Evolutionary conservation across 306 rosid genomes (phyloP).

Genomic region (Sechiopsis laciniata): DNA sequence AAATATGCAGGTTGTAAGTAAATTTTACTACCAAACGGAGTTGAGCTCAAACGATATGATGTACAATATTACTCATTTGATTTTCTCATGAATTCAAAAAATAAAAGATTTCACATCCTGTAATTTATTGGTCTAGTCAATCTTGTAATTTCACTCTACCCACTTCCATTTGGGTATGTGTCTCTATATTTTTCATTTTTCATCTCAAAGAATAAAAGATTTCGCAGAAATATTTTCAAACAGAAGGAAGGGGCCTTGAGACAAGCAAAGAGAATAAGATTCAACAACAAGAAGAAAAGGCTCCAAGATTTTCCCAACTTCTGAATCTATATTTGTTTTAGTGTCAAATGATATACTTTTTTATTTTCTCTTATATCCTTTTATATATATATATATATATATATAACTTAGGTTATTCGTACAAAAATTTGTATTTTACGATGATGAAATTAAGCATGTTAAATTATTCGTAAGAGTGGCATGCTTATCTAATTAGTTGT

Average conservation of each 20-base stretch:
- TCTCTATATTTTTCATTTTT: not conserved
- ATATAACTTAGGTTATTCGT: not conserved
- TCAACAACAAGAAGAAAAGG: not conserved
- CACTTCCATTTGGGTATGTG: not conserved
- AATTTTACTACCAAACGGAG: too few species aligned
- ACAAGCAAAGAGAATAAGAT: slow-evolving; percentile 13
- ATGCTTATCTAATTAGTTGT: not conserved
- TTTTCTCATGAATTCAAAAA: not conserved
- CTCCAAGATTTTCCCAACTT: slow-evolving; percentile 3
- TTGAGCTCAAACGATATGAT: too few species aligned
- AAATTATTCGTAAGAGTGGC: not conserved
- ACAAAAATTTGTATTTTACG: not conserved
- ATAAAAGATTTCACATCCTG: too few species aligned
- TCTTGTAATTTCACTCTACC: not conserved
- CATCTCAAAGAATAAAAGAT: slow-evolving; percentile 7
- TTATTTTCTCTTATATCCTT: not conserved
- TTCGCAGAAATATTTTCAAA: not conserved
- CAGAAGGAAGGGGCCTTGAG: not conserved
- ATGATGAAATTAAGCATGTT: not conserved
- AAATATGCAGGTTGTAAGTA: too few species aligned
- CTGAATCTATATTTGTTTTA: not conserved
- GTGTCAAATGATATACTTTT: too few species aligned
- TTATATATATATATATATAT: too few species aligned
- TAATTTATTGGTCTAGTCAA: not conserved
- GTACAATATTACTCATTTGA: not conserved